Conservation (phyloP, 2,329 filamentous ascomycete genomes). For the Pyrenochaeta sp. region DNA sequence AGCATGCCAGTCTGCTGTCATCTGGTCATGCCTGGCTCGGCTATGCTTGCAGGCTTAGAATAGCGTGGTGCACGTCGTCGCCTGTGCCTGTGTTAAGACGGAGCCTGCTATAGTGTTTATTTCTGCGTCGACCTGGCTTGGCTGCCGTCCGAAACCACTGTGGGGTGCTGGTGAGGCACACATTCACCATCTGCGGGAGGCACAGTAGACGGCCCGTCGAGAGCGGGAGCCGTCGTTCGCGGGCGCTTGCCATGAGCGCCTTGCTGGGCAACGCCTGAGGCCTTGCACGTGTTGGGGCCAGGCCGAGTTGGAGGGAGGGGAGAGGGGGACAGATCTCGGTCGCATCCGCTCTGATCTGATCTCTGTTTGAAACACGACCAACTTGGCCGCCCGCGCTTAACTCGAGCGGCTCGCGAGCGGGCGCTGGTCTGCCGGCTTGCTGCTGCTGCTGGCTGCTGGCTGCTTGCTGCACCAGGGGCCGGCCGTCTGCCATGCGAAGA, state of each 20-base stretch:
- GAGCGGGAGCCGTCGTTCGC: conserved; percentile 16
- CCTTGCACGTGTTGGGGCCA: conserved; percentile 10
- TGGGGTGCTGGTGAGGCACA: conserved; percentile 8
- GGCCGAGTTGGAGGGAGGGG: no score
- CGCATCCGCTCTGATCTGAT: conserved; percentile 21
- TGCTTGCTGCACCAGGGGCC: conserved; percentile 5
- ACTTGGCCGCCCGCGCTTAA: conserved; percentile 20
- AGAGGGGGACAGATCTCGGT: conserved; percentile 16
- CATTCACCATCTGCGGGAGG: conserved; percentile 8
- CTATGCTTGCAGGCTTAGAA: conserved; percentile 24
- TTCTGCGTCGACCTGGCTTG: not conserved
- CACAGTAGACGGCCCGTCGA: conserved; percentile 8
- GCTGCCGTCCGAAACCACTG: conserved; percentile 4
- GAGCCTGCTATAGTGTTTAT: conserved; percentile 10
- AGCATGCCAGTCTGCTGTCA: conserved; percentile 3
- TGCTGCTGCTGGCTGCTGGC: conserved; percentile 2
- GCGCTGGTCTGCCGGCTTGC: conserved; percentile 8
- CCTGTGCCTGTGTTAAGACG: conserved; percentile 4
- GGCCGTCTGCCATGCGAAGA: conserved; percentile 18
- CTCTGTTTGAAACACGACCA: conserved; percentile 24
- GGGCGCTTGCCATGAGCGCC: conserved; percentile 25
- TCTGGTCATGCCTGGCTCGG: conserved; percentile 11
- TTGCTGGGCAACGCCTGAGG: conserved; percentile 10
- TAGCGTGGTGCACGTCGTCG: conserved; percentile 17
- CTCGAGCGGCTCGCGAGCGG: conserved; percentile 20